Percentiles rank a stretch among this genome's conserved stretches.
Conservation (phyloP, 805 yeast species). For the Cyberlindnera euphorbiiphila region DNA sequence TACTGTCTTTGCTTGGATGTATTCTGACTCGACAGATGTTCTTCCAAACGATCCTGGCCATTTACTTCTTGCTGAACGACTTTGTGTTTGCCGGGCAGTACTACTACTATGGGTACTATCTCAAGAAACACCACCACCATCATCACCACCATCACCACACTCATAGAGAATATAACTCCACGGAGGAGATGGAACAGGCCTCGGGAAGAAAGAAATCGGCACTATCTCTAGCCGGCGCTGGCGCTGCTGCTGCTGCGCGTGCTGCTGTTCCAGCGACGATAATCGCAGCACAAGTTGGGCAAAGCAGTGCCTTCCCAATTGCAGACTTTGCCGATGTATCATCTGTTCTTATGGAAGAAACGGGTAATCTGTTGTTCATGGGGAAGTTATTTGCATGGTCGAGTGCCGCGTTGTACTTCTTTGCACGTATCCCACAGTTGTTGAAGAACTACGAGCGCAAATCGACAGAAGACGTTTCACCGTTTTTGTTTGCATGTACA, state of each 20-base stretch:
- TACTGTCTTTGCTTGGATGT: slow-evolving; percentile 63
- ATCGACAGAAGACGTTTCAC: slow-evolving; percentile 84
- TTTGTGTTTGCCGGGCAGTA: slow-evolving; percentile 63
- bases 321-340: slow-evolving; percentile 8
- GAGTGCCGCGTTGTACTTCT: slow-evolving; percentile 70
- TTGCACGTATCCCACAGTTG: slow-evolving; percentile 82
- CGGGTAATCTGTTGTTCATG: slow-evolving; percentile 15
- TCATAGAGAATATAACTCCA: slow-evolving; percentile 3
- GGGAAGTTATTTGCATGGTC: slow-evolving; percentile 68
- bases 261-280: slow-evolving; percentile 24
- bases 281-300: slow-evolving; percentile 27
- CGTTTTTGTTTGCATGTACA: slow-evolving; percentile 75
- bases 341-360: neutral
- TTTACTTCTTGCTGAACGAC: slow-evolving; percentile 75
- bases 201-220: slow-evolving; percentile 1
- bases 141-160: slow-evolving; percentile 30
- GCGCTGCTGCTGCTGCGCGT: slow-evolving; percentile 12
- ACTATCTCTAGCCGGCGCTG: slow-evolving; percentile 3
- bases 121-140: slow-evolving; percentile 29
- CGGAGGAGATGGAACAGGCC: slow-evolving; percentile 5
- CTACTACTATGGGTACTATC: slow-evolving; percentile 53
- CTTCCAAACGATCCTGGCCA: slow-evolving; percentile 72
- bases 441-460: slow-evolving; percentile 70
- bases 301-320: slow-evolving; percentile 21
- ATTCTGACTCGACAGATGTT: slow-evolving; percentile 69